These are phyloP conservation scores for Boletus vinaceobasis DNA, from an alignment of 768 basidiomycete genomes.

Conservation along the genomic window DNA sequence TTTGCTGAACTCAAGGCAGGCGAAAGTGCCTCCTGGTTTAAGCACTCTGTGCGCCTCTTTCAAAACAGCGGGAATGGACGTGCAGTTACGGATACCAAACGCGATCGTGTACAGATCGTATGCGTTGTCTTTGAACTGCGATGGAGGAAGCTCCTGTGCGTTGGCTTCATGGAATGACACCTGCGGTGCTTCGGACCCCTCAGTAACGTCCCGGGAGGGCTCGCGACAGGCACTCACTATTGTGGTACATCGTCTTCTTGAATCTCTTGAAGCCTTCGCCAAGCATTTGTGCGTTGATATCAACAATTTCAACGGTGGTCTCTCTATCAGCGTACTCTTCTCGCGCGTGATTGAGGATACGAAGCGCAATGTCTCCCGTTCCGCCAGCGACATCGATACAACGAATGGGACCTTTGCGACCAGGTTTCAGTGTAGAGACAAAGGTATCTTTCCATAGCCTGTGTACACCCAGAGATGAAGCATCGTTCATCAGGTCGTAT, in stretches of 20 bases:
- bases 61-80: slow-evolving; percentile 83
- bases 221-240: slow-evolving; percentile 55
- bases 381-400: slow-evolving; percentile 98
- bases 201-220: not conserved
- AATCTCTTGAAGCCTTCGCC: slow-evolving; percentile 86
- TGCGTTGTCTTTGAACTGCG: slow-evolving; percentile 72
- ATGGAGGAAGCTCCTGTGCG: slow-evolving; percentile 71
- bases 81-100: slow-evolving; percentile 97
- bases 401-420: slow-evolving; percentile 65
- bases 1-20: slow-evolving; percentile 94
- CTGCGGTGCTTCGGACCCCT: slow-evolving; percentile 66
- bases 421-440: slow-evolving; percentile 71
- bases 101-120: slow-evolving; percentile 98
- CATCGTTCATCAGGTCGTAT: slow-evolving; percentile 99
- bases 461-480: slow-evolving; percentile 95
- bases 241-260: slow-evolving; percentile 98
- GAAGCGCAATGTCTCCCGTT: slow-evolving; percentile 94
- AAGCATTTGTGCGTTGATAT: slow-evolving; percentile 95
- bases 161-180: slow-evolving; percentile 91
- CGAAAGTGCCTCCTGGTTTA: slow-evolving; percentile 93
- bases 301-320: slow-evolving; percentile 83
- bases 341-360: slow-evolving; percentile 87
- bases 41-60: slow-evolving; percentile 89
- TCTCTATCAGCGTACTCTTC: slow-evolving; percentile 90
- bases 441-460: slow-evolving; percentile 96